phyloP scores from a whole-genome alignment of 1,284 basidiomycete genomes.

The Boletellus deceptivus region DNA sequence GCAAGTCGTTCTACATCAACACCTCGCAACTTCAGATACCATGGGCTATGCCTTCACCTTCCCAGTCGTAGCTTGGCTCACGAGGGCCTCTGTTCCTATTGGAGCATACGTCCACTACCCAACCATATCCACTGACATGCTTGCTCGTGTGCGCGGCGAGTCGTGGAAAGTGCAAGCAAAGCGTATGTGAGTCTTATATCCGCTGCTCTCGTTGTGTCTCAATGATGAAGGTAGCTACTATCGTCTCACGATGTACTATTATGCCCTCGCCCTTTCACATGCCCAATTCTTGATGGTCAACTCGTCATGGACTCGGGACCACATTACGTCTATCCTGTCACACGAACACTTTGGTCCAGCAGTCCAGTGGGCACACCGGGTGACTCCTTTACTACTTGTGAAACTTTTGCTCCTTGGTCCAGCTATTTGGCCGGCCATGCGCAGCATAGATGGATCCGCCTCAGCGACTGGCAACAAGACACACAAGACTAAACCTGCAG shows the following conservation, averaged over 20 bases:
- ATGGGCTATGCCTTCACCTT: constrained; percentile 98
- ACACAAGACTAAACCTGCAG: constrained; percentile 23
- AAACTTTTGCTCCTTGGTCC: constrained; percentile 27
- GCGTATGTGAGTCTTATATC: constrained; percentile 20
- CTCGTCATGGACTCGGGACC: constrained; percentile 91
- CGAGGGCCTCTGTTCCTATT: constrained; percentile 57
- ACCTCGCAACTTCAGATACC: constrained; percentile 64
- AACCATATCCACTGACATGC: constrained; percentile 94
- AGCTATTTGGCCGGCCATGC: constrained; percentile 19
- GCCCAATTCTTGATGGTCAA: constrained; percentile 90
- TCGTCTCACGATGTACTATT: constrained; percentile 80
- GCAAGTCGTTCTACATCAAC: constrained; percentile 2
- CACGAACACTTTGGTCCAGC: constrained; percentile 43
- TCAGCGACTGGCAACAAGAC: background rate
- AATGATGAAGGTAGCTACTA: constrained; percentile 69
- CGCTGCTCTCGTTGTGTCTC: background rate
- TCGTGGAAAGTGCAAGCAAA: constrained; percentile 56
- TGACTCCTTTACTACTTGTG: constrained; percentile 25
- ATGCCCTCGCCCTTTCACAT: constrained; percentile 71
- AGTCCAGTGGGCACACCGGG: constrained; percentile 20
- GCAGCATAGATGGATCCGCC: constrained; percentile 17
- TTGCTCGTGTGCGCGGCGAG: constrained; percentile 78
- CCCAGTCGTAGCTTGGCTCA: constrained; percentile 67
- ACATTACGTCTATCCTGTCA: constrained; percentile 74
- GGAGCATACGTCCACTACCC: constrained; percentile 97